Conservation (phyloP, 2,329 filamentous ascomycete genomes). For the Scedosporium aurantiacum region DNA sequence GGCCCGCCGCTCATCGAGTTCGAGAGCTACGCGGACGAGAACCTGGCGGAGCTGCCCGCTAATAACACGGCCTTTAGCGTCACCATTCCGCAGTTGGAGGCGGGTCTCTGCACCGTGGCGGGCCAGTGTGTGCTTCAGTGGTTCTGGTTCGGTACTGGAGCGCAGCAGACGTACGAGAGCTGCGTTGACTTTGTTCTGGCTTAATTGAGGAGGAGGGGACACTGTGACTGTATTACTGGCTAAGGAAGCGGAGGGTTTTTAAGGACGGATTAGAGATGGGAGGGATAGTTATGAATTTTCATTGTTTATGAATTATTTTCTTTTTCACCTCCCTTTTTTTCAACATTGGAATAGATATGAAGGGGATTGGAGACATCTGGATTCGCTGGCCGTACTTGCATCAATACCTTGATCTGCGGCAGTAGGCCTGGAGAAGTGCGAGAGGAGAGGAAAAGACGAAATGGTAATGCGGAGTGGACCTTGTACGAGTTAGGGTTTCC, state of each 20-base stretch:
- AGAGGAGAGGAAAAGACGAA: neutral
- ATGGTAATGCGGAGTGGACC: neutral
- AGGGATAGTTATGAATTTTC: no score
- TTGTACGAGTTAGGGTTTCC: neutral
- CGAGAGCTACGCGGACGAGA: slow-evolving; percentile 40
- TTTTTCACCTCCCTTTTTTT: no score
- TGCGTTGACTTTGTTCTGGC: slow-evolving; percentile 23
- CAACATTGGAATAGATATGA: no score
- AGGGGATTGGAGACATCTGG: no score
- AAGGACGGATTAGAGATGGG: no score
- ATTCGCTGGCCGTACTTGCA: no score
- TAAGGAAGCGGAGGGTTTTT: no score
- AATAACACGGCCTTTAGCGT: slow-evolving; percentile 36
- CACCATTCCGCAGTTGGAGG: slow-evolving; percentile 19
- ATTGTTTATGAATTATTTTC: no score
- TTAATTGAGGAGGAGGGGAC: neutral
- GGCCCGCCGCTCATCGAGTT: slow-evolving; percentile 43
- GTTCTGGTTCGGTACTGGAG: slow-evolving; percentile 28
- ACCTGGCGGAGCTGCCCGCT: slow-evolving; percentile 20
- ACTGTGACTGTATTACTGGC: no score
- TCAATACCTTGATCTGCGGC: no score
- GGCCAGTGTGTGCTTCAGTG: slow-evolving; percentile 31
- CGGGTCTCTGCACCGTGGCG: slow-evolving; percentile 17
- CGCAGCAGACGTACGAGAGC: slow-evolving; percentile 27
- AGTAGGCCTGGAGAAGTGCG: neutral